Evolutionary conservation across 768 basidiomycete species (phyloP).

Genomic region (Favolaschia claudopus): DNA sequence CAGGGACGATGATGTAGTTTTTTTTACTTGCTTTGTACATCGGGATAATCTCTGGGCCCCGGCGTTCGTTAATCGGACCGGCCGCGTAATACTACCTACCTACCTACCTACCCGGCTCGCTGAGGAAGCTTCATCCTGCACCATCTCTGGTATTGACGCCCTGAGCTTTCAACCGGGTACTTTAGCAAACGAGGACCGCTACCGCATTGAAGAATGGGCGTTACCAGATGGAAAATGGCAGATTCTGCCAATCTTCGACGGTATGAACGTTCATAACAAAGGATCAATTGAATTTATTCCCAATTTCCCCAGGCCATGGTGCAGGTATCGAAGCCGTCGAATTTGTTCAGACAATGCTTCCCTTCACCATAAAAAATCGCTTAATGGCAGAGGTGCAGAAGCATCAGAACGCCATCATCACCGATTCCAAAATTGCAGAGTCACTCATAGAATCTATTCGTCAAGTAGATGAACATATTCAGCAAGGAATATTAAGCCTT

Average conservation of each 20-base stretch:
- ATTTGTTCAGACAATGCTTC: slow-evolving; percentile 1
- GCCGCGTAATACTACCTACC: too few relatives aligned
- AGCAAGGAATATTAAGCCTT: not conserved
- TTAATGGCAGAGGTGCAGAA: not conserved
- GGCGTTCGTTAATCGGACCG: too few relatives aligned
- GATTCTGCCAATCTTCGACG: slow-evolving; percentile 17
- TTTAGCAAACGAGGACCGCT: slow-evolving; percentile 19
- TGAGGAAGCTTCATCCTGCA: not conserved
- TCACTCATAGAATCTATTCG: not conserved
- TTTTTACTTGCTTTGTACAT: too few relatives aligned
- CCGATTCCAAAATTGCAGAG: not conserved
- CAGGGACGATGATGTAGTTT: too few relatives aligned
- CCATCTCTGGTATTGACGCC: not conserved
- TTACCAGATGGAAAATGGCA: slow-evolving; percentile 12
- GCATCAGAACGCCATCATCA: too few relatives aligned
- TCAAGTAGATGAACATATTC: slow-evolving; percentile 14
- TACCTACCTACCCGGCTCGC: too few relatives aligned
- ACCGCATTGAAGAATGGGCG: slow-evolving; percentile 9
- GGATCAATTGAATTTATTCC: not conserved
- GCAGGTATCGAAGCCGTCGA: slow-evolving; percentile 17
- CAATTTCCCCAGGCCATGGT: slow-evolving; percentile 8
- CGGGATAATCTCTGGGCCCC: too few relatives aligned
- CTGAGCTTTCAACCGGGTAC: slow-evolving; percentile 11
- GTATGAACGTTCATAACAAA: not conserved
- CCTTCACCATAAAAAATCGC: not conserved